Base-by-base conservation (phyloP, 192 early-diverging fungal species). In the Funneliformis geosporum region DNA sequence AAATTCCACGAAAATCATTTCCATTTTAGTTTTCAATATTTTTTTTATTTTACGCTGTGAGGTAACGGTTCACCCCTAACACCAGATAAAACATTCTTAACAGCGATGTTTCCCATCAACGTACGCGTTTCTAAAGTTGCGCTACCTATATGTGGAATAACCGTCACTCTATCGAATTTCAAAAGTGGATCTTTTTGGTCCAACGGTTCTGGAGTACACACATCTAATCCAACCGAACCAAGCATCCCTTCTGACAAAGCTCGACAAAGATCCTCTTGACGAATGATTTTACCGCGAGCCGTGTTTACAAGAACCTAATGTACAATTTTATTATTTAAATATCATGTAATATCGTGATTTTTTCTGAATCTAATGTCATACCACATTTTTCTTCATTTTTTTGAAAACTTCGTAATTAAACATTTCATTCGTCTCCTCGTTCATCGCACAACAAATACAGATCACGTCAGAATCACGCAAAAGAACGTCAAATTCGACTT, bases 161-260 rank as follows among this genome's bases (percentile, higher is more conserved):
- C 87, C 6, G 86, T 85, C 66, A 90, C 92, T n/a, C 88, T 88
- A 16, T 86, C 81, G 44, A 92, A 87, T 60, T 80, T 62, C 27
- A 92, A 82, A 39, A 96, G 83, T 66, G 86, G 87, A 73, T 93
- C 88, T 67, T 91, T 86, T 1, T 74, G 44, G 9, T 89, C 86
- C 60, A 97, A 76, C 8, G 95, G 96, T 83, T 97, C 96, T 0
- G 96, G 96, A 25, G 90, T 91, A 0, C 93, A 96, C 10, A 96
- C 95, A 83, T 97, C 95, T 70, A 96, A 80, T n/a, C 93, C 96
- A 5, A 91, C 93, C 28, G 86, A 88, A 7, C 88, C 92, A 64
- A 96, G 82, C 44, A 76, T 62, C 0, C 85, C 84, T 12, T 86
- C 85, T 39, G 88, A 82, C 64, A 97, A 81, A 10, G 94, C 94